Evolutionary conservation across 768 basidiomycete species (phyloP), one percentile per base, ranked within the genome.

Genomic region (Xanthoconium purpureum): DNA sequence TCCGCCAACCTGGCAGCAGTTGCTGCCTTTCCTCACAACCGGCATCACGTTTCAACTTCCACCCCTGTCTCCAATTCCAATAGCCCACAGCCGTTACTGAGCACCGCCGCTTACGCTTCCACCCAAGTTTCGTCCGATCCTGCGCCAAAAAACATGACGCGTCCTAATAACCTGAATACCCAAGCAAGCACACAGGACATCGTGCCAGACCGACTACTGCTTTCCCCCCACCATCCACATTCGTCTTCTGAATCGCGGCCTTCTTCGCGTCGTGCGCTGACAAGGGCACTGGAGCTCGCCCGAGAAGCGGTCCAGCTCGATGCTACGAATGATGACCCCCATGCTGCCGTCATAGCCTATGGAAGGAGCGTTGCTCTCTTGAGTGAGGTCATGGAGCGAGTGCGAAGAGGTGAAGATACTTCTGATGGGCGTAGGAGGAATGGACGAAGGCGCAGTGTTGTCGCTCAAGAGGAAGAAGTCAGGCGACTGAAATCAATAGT

Each of bases 401-500:
- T 95, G 2, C 80, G 89, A 71, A 80, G 86, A 66, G 91, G 91
- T 5, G 93, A 94, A 71, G 89, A 92, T 65, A 84, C 82, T 59
- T 84, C 84, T 29, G 89, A 90, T 47, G 72, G 77, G n/a, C 78
- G 84, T 67, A 77, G 79, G 62, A 79, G 74, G 58, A 80, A 76
- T 63, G 82, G 81, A 32, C 80, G 88, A 60, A 82, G 87, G 56
- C 81, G 88, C 67, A 91, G 88, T 65, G 84, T 90, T 15, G 86
- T 89, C n/a, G 92, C 93, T 24, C 90, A 93, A 69, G 88, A 91
- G 70, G 94, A 95, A 65, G 94, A 96, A 78, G 87, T 94, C 47
- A 79, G 85, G 62, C 77, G 93, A 62, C 74, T 96, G 55, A 88
- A 89, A 73, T 89, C 89, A 60, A 96, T 96, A 62, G 93, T 93